Base-by-base conservation (phyloP, 768 basidiomycete genomes). In the Pisolithus tinctorius region DNA sequence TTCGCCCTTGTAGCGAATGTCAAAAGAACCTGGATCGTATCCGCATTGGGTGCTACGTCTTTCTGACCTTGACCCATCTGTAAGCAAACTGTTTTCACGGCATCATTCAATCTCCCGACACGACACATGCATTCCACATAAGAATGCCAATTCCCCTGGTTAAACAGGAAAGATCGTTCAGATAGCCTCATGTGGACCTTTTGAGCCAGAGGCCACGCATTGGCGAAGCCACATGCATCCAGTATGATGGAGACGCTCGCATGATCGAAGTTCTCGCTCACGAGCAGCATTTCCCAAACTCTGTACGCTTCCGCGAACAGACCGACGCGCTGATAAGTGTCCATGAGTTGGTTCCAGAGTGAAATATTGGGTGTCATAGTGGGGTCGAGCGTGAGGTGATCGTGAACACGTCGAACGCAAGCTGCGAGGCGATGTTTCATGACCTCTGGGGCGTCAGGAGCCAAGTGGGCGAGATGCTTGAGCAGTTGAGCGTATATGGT, bases 121-220 rank as follows among this genome's bases (percentile, higher is more conserved):
- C 92, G 78, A 60, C 88, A 90, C n/a, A 95, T 75, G 61, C 86
- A 90, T 67, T 96, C 93, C 17, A 96, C 64, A 74, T 83, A 90
- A 0, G 82, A 76, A 52, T 88, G 82, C 88, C 91, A 93, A 60
- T 88, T 86, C 47, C 80, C 78, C 54, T 72, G 59, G 61, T 85
- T 83, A 49, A 87, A 70, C 36, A 55, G 60, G 62, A 77, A 88
- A 23, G 71, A 74, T 43, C 72, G 72, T 47, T 66, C 72, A 27
- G 66, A 65, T 45, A 86, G 71, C 60, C 77, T 80, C 29, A 63
- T 55, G 68, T 80, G 78, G 34, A 88, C 78, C 41, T 75, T 72
- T 47, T 69, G 70, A 0, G 83, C 88, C 16, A 77, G 68, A 20
- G 68, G 69, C 56, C 72, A 64, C 10, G 80, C 74, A 4, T 74